Evolutionary conservation across 2,329 filamentous ascomycete species (phyloP).

Genomic region (Penicillium fuscoglaucum): DNA sequence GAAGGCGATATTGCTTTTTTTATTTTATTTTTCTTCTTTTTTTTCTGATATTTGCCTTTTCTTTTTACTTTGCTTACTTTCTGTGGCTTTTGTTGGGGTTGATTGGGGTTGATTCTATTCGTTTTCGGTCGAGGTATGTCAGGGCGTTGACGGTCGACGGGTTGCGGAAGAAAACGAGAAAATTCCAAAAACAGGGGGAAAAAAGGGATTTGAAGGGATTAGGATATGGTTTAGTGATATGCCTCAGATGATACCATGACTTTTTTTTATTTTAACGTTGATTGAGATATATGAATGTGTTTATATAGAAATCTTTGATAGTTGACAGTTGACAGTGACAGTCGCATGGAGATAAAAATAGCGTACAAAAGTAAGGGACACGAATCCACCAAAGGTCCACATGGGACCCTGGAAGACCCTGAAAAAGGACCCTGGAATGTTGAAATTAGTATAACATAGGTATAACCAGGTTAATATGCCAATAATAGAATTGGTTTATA

Average conservation of each 20-base stretch:
- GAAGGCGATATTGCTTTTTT: background rate
- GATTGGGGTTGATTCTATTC: background rate
- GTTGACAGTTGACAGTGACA: background rate
- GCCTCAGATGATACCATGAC: constrained; percentile 6
- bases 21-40: background rate
- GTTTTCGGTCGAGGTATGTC: background rate
- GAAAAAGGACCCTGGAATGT: background rate
- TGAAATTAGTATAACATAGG: background rate
- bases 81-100: background rate
- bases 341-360: constrained; percentile 5
- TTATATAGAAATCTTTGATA: background rate
- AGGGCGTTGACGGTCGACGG: constrained; percentile 1
- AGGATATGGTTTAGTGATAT: background rate
- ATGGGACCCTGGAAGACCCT: background rate
- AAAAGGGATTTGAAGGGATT: too few relatives aligned
- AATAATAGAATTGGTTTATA: background rate
- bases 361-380: background rate
- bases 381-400: background rate
- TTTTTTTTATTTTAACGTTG: background rate
- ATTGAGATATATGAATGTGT: constrained; percentile 1
- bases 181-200: background rate
- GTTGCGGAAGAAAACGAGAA: constrained; percentile 1
- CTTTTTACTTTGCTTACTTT: background rate
- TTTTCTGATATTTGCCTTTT: background rate
- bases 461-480: background rate